Conservation (phyloP, 2,329 filamentous ascomycete genomes). For the Exophiala spinifera region DNA sequence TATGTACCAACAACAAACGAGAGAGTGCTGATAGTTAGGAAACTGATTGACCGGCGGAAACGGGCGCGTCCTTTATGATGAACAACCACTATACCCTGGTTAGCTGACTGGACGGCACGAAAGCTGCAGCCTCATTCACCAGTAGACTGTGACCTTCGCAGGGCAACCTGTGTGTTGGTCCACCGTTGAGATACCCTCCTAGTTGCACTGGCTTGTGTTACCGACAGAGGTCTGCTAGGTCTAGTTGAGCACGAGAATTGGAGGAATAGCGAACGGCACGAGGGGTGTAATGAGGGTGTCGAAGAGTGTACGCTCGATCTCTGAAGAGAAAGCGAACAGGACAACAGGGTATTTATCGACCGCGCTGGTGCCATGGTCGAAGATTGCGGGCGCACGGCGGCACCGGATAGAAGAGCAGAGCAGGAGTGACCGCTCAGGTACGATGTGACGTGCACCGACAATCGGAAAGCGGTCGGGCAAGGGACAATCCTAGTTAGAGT, state of each 20-base stretch:
- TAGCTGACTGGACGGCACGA: not conserved
- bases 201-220: not conserved
- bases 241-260: not conserved
- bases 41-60: conserved; percentile 23
- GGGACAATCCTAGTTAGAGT: not conserved
- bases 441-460: not conserved
- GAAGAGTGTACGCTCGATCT: not conserved
- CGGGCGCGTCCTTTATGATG: conserved; percentile 25
- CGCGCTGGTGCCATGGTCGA: conserved; percentile 14
- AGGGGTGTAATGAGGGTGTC: not conserved
- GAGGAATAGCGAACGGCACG: conserved; percentile 5
- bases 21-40: conserved; percentile 26
- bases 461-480: not conserved
- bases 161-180: not conserved
- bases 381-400: conserved; percentile 5
- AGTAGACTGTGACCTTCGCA: conserved; percentile 12
- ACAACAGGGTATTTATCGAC: conserved; percentile 20
- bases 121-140: conserved; percentile 4
- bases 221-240: not conserved
- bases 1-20: conserved; percentile 26
- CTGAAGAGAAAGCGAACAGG: conserved; percentile 4
- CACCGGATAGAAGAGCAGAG: conserved; percentile 2
- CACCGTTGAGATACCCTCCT: not conserved
- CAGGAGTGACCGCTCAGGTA: not conserved
- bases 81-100: conserved; percentile 26